Percentiles rank a stretch among this genome's conserved stretches.
Conservation (phyloP, 768 basidiomycete species). For the Leccinum boreale region DNA sequence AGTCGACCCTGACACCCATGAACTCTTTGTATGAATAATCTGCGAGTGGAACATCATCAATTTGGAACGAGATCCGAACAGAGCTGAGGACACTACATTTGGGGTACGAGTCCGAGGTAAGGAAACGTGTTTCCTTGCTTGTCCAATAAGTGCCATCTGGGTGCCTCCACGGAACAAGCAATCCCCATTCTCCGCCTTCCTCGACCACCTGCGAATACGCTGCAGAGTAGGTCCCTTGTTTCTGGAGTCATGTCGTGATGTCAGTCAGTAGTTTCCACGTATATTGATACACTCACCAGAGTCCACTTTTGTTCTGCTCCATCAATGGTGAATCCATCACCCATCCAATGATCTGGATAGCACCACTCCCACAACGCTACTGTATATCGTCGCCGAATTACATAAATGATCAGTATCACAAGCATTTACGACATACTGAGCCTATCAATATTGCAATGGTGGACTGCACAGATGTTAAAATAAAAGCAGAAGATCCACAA, state of each 20-base stretch:
- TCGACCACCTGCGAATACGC: conserved; percentile 23
- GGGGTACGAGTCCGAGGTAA: conserved; percentile 15
- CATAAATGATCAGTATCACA: not conserved
- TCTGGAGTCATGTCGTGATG: conserved; percentile 2
- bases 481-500: not conserved
- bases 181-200: conserved; percentile 17
- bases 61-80: not conserved
- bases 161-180: conserved; percentile 24
- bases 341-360: conserved; percentile 30
- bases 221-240: conserved; percentile 16
- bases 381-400: not conserved
- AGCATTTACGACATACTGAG: conserved; percentile 7
- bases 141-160: conserved; percentile 25
- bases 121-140: conserved; percentile 22
- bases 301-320: conserved; percentile 19
- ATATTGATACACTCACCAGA: conserved; percentile 10
- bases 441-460: conserved; percentile 25
- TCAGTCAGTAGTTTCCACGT: not conserved
- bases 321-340: conserved; percentile 16
- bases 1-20: conserved; percentile 25
- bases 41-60: conserved; percentile 1
- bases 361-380: conserved; percentile 32
- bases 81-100: conserved; percentile 14
- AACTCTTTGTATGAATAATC: conserved; percentile 30
- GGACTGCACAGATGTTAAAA: conserved; percentile 13